These are phyloP conservation scores for Sarocladium oryzae DNA, from an alignment of 2,329 filamentous ascomycete genomes.

Conservation along the genomic window DNA sequence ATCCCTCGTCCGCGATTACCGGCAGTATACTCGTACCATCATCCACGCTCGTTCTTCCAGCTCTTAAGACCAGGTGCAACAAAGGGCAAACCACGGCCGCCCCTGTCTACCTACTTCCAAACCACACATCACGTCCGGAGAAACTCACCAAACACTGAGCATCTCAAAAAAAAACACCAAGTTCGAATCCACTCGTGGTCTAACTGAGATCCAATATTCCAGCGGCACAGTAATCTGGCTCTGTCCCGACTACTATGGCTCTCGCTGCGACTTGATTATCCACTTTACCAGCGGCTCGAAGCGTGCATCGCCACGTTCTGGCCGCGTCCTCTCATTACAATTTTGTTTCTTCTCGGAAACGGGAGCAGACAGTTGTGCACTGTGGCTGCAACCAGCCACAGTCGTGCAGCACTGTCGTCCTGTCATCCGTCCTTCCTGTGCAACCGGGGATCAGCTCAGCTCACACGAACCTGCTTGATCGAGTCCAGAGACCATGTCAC, in stretches of 20 bases:
- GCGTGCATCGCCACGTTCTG: neutral
- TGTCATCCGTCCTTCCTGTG: too few relatives aligned
- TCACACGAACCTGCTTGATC: neutral
- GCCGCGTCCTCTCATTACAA: neutral
- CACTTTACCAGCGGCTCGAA: neutral
- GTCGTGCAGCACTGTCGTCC: too few relatives aligned
- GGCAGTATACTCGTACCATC: neutral
- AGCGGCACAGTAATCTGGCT: neutral
- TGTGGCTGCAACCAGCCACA: too few relatives aligned
- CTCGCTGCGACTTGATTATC: neutral
- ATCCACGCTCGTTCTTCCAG: neutral
- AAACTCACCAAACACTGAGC: too few relatives aligned
- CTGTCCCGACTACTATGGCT: neutral
- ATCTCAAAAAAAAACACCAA: too few relatives aligned
- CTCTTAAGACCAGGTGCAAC: too few relatives aligned
- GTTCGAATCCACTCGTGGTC: neutral
- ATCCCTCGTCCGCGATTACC: neutral
- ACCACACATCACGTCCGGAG: too few relatives aligned
- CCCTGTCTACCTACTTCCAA: too few relatives aligned
- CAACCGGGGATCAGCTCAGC: neutral
- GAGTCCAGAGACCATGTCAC: conserved; percentile 1
- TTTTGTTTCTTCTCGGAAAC: neutral
- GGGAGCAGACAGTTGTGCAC: neutral
- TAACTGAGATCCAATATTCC: neutral
- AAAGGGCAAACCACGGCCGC: too few relatives aligned